A percentile compares a stretch with the other conserved stretches of the same genome.
These are phyloP conservation scores for Colletotrichum acutatum DNA, from an alignment of 2,329 filamentous ascomycete species.

Conservation along the genomic window DNA sequence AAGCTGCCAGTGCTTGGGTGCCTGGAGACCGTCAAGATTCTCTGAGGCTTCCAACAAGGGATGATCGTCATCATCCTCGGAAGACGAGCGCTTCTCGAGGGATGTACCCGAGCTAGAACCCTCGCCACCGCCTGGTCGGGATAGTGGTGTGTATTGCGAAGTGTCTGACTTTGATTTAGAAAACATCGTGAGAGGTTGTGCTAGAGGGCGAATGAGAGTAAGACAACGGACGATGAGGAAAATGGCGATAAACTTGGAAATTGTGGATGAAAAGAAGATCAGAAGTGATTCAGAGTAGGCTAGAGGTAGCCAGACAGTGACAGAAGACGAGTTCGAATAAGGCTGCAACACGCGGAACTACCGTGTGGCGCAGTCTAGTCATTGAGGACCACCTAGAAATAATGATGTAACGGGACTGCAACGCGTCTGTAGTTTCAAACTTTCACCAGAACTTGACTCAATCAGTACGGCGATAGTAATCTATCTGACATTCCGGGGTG, in stretches of 20 bases:
- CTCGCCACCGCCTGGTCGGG: neutral
- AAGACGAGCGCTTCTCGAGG: neutral
- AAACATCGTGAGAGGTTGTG: neutral
- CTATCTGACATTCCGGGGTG: neutral
- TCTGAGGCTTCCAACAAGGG: neutral
- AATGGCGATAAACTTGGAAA: neutral
- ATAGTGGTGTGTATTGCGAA: neutral
- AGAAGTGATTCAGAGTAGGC: neutral
- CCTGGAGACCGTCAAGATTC: neutral
- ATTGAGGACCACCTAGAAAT: neutral
- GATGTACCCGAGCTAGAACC: neutral
- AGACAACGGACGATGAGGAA: neutral
- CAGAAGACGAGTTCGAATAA: neutral
- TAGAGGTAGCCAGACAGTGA: neutral
- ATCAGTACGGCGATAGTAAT: neutral
- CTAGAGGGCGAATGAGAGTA: neutral
- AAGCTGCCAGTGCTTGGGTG: neutral
- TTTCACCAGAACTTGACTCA: neutral
- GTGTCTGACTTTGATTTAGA: neutral
- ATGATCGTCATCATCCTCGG: neutral
- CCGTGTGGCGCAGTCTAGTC: neutral
- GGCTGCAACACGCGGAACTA: neutral
- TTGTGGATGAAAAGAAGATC: neutral
- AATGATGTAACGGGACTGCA: neutral
- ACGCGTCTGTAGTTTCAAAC: neutral